Evolutionary conservation across 148 eudicot species (phyloP), one percentile per base, ranked within the genome.

Genomic region (Rhododendron williamsianum): DNA sequence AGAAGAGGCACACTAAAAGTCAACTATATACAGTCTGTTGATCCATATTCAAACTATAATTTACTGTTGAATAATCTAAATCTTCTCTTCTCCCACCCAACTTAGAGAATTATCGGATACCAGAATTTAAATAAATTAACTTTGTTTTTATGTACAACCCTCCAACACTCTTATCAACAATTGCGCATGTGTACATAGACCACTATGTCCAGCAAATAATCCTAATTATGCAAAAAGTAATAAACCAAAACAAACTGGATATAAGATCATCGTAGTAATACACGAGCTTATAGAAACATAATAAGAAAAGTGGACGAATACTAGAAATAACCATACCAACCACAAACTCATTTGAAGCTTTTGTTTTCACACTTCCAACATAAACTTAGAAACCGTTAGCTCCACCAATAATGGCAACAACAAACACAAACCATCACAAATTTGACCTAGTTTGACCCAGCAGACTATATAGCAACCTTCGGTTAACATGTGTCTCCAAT

Each of bases 1-100:
- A 89, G 49, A 25, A 58, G 43, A 65, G 86, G 85, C 43, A 56
- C 33, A 56, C 23, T 58, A 58, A 19, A 58, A 58, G 65, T 5
- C 45, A 15, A 51, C 80, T 41, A 33, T 19, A 54, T 67, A 21
- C 19, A 5, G 78, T 65, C 23, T 23, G 10, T 6, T 48, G 3
- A 85, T 56, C 36, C 74, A 78, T 43, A 45, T 2, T 82, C 77
- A 82, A 67, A 16, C 51, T 69, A 15, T 16, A 83, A 73, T 9
- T 35, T 51, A 33, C 46, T 27, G 9, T n/a, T 30, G 35, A 83
- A 58, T 48, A 83, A 36, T 49, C 67, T 19, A 48, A 72, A 21
- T 83, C 18, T 35, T 48, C 33, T 73, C 65, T 72, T 71, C 77
- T 82, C 48, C 76, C 30, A 16, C 46, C 8, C 36, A 63, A 23